Evolutionary conservation across 306 rosid genomes (phyloP), one percentile per base, ranked within the genome.

Genomic region (Herpetospermum pedunculosum): DNA sequence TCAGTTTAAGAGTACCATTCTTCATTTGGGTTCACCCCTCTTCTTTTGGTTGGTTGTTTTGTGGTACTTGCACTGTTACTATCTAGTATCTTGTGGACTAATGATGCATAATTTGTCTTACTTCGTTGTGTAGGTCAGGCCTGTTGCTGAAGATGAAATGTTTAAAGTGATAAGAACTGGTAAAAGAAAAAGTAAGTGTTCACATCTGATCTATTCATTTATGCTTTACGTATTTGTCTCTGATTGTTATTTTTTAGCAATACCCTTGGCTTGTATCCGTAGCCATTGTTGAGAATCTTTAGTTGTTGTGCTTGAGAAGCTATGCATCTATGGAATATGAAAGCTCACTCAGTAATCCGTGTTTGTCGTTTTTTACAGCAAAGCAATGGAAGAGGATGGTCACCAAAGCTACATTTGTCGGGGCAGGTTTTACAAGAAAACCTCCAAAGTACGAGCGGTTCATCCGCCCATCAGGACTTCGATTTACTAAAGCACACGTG

Each of bases 371-470:
- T 75, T 48, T 78, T 83, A 21, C 81, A 93, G 98, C 94, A 40
- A 93, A 93, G 81, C 97, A 93, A 75, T 93, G 97, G 97, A 93
- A 93, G 87, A 86, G 98, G 83, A 93, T 93, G 98, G 83, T 90
- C 73, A 91, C 97, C 23, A 93, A 93, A 83, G 96, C 98, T 57
- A 93, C 94, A 54, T 93, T 93, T 80, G 98, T 93, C 23, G 97
- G 98, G 47, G 84, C 97, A 68, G 84, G 89, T 74, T 93, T 93
- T 79, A 91, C 98, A 4, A 85, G 98, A 85, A 93, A 93, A 72
- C 97, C 98, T 76, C 97, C 98, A 4, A 93, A 93, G 81, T 93
- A 93, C 0, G 98, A 93, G 83, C 87, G 98, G 0, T 91, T 91
- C 60, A 91, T 93, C 64, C 94, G 96, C 53, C 98, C 98, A 37